These are phyloP conservation scores for Fusarium denticulatum DNA, from an alignment of 2,329 filamentous ascomycete genomes.

Conservation along the genomic window DNA sequence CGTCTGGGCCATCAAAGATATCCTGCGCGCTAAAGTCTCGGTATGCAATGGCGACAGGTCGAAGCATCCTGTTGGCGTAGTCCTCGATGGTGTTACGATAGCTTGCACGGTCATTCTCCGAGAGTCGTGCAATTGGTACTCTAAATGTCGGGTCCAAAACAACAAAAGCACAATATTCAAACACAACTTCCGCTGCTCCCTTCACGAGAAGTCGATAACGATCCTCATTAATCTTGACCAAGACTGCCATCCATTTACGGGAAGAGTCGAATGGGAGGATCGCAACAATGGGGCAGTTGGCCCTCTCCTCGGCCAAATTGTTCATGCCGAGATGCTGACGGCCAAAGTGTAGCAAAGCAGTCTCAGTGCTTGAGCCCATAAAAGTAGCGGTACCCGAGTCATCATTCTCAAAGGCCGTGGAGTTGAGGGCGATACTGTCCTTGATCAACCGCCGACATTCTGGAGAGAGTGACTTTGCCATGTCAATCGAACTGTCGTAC, in stretches of 20 bases:
- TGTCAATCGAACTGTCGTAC: conserved; percentile 43
- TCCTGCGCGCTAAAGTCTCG: conserved; percentile 78
- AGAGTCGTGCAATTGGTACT: conserved; percentile 43
- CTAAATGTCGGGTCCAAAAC: conserved; percentile 56
- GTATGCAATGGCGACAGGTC: conserved; percentile 80
- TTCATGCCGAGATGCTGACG: conserved; percentile 61
- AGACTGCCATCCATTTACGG: conserved; percentile 66
- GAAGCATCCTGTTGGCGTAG: conserved; percentile 75
- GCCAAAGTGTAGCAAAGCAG: conserved; percentile 61
- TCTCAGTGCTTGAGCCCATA: conserved; percentile 66
- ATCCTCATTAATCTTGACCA: conserved; percentile 58
- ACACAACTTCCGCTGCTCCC: conserved; percentile 66
- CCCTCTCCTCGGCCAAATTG: conserved; percentile 57
- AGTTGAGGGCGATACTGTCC: conserved; percentile 57
- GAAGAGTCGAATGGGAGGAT: conserved; percentile 65
- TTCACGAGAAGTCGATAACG: conserved; percentile 64
- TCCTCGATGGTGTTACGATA: conserved; percentile 49
- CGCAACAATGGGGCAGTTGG: conserved; percentile 56
- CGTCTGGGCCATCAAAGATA: conserved; percentile 61
- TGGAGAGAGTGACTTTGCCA: conserved; percentile 46
- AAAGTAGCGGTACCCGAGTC: conserved; percentile 51
- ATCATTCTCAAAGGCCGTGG: conserved; percentile 64
- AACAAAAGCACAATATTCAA: conserved; percentile 56
- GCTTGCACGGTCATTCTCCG: conserved; percentile 46
- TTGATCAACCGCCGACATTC: conserved; percentile 52